These are phyloP conservation scores for Clarireedia homoeocarpa DNA, from an alignment of 2,329 filamentous ascomycete genomes.

Conservation along the genomic window DNA sequence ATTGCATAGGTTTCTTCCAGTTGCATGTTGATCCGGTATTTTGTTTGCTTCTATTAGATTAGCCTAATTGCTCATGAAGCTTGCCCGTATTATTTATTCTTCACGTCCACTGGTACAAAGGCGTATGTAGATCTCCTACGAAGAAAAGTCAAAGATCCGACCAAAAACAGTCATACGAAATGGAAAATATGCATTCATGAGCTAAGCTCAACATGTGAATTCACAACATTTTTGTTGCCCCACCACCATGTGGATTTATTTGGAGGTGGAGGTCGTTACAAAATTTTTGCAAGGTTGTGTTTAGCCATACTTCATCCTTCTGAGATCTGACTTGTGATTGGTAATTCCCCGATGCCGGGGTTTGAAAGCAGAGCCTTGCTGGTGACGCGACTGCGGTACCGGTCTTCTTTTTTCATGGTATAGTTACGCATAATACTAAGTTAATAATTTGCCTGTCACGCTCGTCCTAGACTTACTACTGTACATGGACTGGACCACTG, in stretches of 20 bases:
- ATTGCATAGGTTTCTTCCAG: conserved; percentile 19
- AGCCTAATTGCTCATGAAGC: conserved; percentile 24
- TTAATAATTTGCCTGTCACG: too few species aligned
- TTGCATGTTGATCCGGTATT: conserved; percentile 16
- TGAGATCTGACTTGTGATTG: neutral
- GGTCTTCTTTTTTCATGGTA: neutral
- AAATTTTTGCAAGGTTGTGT: neutral
- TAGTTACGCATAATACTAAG: too few species aligned
- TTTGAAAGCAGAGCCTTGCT: neutral
- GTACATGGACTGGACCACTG: too few species aligned
- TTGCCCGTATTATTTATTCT: conserved; percentile 12
- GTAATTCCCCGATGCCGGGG: neutral
- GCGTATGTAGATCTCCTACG: conserved; percentile 16
- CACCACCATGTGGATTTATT: neutral
- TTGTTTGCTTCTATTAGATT: conserved; percentile 25
- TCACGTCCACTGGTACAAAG: conserved; percentile 14
- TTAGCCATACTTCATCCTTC: neutral
- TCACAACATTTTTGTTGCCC: neutral
- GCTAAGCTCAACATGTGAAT: neutral
- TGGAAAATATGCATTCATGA: neutral
- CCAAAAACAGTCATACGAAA: neutral
- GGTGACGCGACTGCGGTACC: neutral
- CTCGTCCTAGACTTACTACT: too few species aligned
- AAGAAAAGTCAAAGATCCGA: conserved; percentile 16
- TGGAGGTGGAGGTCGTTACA: too few species aligned